Base-by-base conservation (phyloP, 306 rosid species). In the Fagus sylvatica region DNA sequence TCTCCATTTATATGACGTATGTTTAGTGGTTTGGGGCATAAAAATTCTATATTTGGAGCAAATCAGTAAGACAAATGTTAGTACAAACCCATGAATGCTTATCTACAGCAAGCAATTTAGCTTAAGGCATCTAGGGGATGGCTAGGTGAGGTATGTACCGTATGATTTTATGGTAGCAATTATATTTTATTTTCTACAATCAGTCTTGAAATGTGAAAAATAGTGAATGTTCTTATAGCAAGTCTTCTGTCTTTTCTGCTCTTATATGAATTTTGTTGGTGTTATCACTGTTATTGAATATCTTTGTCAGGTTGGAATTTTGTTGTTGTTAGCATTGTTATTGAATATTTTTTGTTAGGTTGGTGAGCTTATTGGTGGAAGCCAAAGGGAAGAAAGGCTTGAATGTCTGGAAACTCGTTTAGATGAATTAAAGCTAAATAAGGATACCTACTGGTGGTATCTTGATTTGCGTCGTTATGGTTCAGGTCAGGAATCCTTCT, bases 391-490 rank as follows among this genome's bases (percentile, higher is more conserved):
- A 92, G 97, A 94, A 84, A 85, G 98, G 72, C 95, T 92, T 54
- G 93, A 90, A 56, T 74, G 80, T 85, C 68, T 94, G 62, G 98
- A 94, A 88, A 88, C 87, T 71, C 93, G 98, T 53, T 81, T 94
- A 59, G 98, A 94, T 79, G 93, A 92, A 49, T 82, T 92, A 81
- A 89, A 90, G 87, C 85, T 94, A 84, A 84, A 86, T 69, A 94
- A 87, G 87, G 96, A 94, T 11, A 82, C 87, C 80, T 90, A 85
- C 84, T 94, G 98, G 97, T 94, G 97, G 98, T 94, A 94, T 87
- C 97, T 94, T 82, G 98, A 94, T 85, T 88, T 94, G 85, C 98
- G 97, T 75, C 95, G 98, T 74, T 92, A 94, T 74, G 98, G 98
- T 53, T 92, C 98, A 84, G 98, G 98, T 94, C 60, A 74, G 82